A percentile compares a stretch with the other conserved stretches of the same genome.
Evolutionary conservation across 2,329 filamentous ascomycete genomes (phyloP).

Genomic region (Elsinoe australis): DNA sequence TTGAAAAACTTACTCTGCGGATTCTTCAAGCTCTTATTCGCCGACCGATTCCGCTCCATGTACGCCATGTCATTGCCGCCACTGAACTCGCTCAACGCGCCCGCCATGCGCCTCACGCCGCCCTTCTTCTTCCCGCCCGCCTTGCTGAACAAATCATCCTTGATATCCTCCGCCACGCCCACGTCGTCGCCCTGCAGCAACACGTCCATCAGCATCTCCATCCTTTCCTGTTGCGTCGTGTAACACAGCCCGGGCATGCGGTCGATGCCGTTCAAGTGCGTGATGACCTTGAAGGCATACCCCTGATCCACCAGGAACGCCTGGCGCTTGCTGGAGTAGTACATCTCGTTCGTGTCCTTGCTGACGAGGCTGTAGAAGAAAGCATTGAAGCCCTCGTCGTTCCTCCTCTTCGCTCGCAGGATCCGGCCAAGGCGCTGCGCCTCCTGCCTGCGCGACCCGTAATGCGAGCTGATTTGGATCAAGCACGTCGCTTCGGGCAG

Average conservation of each 20-base stretch:
- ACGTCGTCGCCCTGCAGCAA: conserved; percentile 77
- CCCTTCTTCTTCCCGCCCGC: conserved; percentile 38
- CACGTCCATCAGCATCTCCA: conserved; percentile 81
- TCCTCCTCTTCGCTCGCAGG: conserved; percentile 85
- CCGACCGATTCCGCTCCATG: conserved; percentile 41
- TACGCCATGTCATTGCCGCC: conserved; percentile 97
- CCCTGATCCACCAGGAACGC: conserved; percentile 97
- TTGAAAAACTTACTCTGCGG: conserved; percentile 39
- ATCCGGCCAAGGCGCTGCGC: conserved; percentile 90
- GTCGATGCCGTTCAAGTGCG: conserved; percentile 84
- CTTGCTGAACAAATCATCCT: conserved; percentile 57
- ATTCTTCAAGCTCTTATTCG: conserved; percentile 41
- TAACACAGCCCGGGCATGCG: conserved; percentile 74
- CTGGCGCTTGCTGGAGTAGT: conserved; percentile 91
- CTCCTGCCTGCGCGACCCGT: conserved; percentile 92
- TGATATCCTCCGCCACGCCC: conserved; percentile 61
- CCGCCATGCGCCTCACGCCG: conserved; percentile 70
- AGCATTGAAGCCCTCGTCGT: conserved; percentile 97
- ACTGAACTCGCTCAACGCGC: conserved; percentile 74
- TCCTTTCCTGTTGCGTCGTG: conserved; percentile 66
- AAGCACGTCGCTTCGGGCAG: conserved; percentile 92
- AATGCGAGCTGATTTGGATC: conserved; percentile 96
- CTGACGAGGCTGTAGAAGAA: conserved; percentile 98
- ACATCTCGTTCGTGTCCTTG: conserved; percentile 97
- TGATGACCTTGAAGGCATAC: conserved; percentile 98